Conservation (phyloP, 208 protist species). For the Acanthamoeba quina region DNA sequence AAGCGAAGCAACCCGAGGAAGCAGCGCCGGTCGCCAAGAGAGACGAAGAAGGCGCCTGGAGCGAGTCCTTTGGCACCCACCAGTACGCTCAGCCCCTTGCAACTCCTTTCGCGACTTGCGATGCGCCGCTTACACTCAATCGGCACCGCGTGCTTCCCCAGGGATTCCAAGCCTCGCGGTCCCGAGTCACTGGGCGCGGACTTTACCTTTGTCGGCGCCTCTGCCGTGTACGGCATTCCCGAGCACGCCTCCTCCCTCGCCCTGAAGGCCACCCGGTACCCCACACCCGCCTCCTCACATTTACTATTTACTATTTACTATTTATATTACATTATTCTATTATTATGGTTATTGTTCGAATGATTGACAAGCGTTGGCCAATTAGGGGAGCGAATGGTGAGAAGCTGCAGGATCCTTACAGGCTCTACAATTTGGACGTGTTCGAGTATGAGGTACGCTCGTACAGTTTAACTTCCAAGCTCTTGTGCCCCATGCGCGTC, state of each 20-base stretch:
- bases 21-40: slow-evolving; percentile 44
- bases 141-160: not conserved
- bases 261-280: slow-evolving; percentile 86
- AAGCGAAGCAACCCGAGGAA: not conserved
- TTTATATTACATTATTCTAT: not conserved
- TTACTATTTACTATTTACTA: no score
- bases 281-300: not conserved
- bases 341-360: not conserved
- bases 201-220: slow-evolving; percentile 85
- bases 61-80: slow-evolving; percentile 86
- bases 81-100: slow-evolving; percentile 77
- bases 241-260: slow-evolving; percentile 95
- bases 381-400: not conserved
- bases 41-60: slow-evolving; percentile 79
- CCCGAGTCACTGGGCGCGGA: slow-evolving; percentile 88
- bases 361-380: no score
- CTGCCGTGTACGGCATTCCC: slow-evolving; percentile 96
- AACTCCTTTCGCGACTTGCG: not conserved
- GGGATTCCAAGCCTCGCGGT: slow-evolving; percentile 71
- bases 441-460: slow-evolving; percentile 95
- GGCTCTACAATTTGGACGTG: slow-evolving; percentile 98
- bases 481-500: not conserved
- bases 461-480: no score
- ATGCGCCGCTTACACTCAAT: not conserved
- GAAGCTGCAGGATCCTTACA: slow-evolving; percentile 89